Evolutionary conservation across 768 basidiomycete species (phyloP).

Genomic region (Hericium erinaceus): DNA sequence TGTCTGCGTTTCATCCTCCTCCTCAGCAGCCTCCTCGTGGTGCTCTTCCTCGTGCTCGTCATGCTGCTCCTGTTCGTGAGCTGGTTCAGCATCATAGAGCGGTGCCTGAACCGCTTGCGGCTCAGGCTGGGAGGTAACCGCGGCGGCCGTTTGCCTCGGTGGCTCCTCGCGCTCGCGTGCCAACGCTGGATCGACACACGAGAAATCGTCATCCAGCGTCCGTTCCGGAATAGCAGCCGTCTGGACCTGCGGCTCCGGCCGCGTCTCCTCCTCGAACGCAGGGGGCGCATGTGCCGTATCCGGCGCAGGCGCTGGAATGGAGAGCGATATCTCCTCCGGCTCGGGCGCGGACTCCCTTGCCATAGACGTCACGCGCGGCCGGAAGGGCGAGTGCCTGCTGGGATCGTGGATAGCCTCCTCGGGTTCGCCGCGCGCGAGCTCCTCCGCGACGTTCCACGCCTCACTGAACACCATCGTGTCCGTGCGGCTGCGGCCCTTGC

Average conservation of each 20-base stretch:
- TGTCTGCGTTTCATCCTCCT: neutral
- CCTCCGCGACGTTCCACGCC: slow-evolving; percentile 28
- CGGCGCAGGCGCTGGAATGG: neutral
- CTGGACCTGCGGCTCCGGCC: neutral
- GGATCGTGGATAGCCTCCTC: neutral
- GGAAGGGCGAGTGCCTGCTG: neutral
- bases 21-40: neutral
- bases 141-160: neutral
- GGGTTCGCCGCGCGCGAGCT: slow-evolving; percentile 20
- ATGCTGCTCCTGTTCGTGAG: neutral
- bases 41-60: neutral
- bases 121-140: neutral
- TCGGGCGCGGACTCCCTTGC: neutral
- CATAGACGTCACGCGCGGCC: neutral
- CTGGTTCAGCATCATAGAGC: neutral
- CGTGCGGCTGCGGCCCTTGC: slow-evolving; percentile 45
- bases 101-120: neutral
- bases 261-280: neutral
- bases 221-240: neutral
- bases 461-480: slow-evolving; percentile 70
- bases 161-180: neutral
- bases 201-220: neutral
- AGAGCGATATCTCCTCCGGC: neutral
- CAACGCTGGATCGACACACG: neutral
- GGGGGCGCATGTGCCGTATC: neutral